A percentile compares a stretch with the other conserved stretches of the same genome.
Conservation (phyloP, 1,139 yeast genomes). For the Eremothecium gossypii region DNA sequence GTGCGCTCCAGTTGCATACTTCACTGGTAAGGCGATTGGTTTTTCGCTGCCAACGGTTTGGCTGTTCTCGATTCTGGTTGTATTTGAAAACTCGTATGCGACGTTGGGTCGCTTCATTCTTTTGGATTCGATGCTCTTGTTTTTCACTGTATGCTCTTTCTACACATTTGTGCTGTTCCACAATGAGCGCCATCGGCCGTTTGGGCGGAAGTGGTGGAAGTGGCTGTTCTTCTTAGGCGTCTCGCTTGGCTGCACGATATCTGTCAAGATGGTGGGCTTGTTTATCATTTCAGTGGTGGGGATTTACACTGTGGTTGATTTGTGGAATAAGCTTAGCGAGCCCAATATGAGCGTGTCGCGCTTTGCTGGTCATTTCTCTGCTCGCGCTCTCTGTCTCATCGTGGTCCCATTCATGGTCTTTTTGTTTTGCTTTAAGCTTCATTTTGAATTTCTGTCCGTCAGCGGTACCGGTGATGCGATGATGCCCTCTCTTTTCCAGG, state of each 20-base stretch:
- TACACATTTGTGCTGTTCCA: slow-evolving; percentile 74
- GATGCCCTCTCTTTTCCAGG: slow-evolving; percentile 96
- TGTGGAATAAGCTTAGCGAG: slow-evolving; percentile 63
- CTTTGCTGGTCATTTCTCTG: slow-evolving; percentile 54
- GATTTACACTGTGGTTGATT: slow-evolving; percentile 62
- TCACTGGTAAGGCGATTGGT: slow-evolving; percentile 78
- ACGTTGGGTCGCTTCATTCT: slow-evolving; percentile 88
- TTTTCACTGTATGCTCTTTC: slow-evolving; percentile 81
- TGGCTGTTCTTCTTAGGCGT: slow-evolving; percentile 79
- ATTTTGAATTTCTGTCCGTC: slow-evolving; percentile 61
- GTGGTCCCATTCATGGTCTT: slow-evolving; percentile 55
- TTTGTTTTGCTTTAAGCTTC: slow-evolving; percentile 58
- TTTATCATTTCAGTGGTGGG: slow-evolving; percentile 70
- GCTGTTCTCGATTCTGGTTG: slow-evolving; percentile 81
- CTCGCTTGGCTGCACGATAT: slow-evolving; percentile 64
- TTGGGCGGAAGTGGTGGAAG: slow-evolving; percentile 85
- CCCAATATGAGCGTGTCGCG: slow-evolving; percentile 40
- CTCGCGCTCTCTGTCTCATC: slow-evolving; percentile 53
- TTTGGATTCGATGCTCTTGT: slow-evolving; percentile 90
- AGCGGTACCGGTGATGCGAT: slow-evolving; percentile 93
- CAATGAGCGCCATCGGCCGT: slow-evolving; percentile 53
- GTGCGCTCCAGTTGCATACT: slow-evolving; percentile 91
- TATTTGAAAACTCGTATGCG: slow-evolving; percentile 76
- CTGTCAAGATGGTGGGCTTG: slow-evolving; percentile 82
- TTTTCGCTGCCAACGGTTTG: slow-evolving; percentile 75